Evolutionary conservation across 176 grass and related monocot species (phyloP), one percentile per base, ranked within the genome.

Genomic region (Thinopyrum elongatum): DNA sequence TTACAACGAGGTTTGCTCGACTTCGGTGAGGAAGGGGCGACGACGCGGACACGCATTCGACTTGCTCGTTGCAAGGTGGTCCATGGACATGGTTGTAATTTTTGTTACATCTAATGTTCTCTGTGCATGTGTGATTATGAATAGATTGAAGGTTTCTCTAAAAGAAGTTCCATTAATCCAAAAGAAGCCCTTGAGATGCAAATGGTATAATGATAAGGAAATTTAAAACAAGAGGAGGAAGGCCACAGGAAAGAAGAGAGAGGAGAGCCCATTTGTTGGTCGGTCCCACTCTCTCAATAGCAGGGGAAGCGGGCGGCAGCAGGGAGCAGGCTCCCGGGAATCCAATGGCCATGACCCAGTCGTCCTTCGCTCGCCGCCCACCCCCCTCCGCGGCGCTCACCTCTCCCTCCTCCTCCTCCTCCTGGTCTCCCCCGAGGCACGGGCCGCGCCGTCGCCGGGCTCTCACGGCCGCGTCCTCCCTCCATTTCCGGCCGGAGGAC

Each of bases 401-500:
- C 19, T 21, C 53, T 23, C 0, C 69, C 57, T 19, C 36, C 38
- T 61, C 59, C 61, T 29, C 47, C 19, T 44, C 76, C 25, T 85
- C 51, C 36, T 80, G 77, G 57, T 36, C 29, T 21, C 78, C 78
- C 21, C 27, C 71, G 3, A 34, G 36, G 35, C 46, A 19, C 82
- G 19, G 34, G 1, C 22, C 36, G 51, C 77, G 74, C 64, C 59
- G 65, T 12, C 74, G 73, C 73, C 55, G 78, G 60, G 13, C 44
- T 27, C 31, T 86, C 63, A 8, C 27, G 55, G 42, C 59, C 13
- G 71, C 65, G 2, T 33, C 73, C 21, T 86, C 90, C 57, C 78
- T 89, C 63, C 83, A 85, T 44, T 27, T 95, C 57, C 85, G 84
- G 30, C 75, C 85, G 17, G 92, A 87, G 80, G 88, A 95, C 30